Percentiles rank a stretch among this genome's conserved stretches.
Conservation (phyloP, 2,329 filamentous ascomycete species). For the Pseudogymnoascus sp. region DNA sequence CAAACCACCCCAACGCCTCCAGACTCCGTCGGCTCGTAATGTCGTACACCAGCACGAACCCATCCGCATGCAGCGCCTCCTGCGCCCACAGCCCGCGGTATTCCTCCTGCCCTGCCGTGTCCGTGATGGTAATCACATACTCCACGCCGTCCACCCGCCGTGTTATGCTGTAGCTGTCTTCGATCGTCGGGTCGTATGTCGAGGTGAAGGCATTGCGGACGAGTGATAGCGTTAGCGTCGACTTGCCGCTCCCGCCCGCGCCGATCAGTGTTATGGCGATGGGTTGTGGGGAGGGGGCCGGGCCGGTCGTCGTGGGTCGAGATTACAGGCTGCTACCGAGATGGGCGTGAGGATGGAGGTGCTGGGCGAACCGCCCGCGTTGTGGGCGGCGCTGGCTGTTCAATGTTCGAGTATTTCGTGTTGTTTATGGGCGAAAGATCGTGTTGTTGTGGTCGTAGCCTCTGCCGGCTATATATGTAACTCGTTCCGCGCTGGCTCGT, state of each 20-base stretch:
- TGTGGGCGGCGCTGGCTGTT: background rate
- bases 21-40: constrained; percentile 67
- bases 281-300: constrained; percentile 6
- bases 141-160: constrained; percentile 69
- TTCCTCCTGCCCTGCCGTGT: constrained; percentile 85
- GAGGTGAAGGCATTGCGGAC: constrained; percentile 79
- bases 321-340: background rate
- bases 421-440: background rate
- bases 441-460: background rate
- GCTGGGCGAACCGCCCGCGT: constrained; percentile 5
- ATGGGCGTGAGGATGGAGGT: background rate
- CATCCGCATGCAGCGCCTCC: constrained; percentile 71
- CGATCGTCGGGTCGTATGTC: constrained; percentile 74
- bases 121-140: constrained; percentile 73
- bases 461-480: background rate
- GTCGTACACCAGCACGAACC: constrained; percentile 82
- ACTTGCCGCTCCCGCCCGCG: constrained; percentile 80
- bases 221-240: constrained; percentile 74
- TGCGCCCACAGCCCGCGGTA: constrained; percentile 82
- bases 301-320: constrained; percentile 1
- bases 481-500: background rate
- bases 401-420: background rate
- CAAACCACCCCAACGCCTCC: constrained; percentile 68
- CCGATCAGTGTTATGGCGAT: constrained; percentile 79
- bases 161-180: constrained; percentile 80